Percentiles rank a stretch among this genome's conserved stretches.
phyloP scores from a whole-genome alignment of 2,329 filamentous ascomycete species.

The Nigrograna mackinnonii region DNA sequence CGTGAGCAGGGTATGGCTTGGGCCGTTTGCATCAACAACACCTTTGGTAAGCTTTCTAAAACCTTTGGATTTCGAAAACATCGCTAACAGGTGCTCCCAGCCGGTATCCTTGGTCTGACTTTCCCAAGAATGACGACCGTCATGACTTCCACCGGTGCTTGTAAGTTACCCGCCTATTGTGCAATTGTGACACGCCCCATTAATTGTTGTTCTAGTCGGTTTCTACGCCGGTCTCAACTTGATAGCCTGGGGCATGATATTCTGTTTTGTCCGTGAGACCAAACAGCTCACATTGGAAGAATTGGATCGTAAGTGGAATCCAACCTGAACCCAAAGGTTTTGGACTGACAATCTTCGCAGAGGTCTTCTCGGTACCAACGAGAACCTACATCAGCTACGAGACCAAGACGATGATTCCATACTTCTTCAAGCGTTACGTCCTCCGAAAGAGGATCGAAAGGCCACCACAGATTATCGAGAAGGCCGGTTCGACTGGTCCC shows the following conservation, averaged over 20 bases:
- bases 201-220: no score
- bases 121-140: conserved; percentile 43
- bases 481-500: no score
- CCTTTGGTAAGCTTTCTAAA: conserved; percentile 29
- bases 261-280: conserved; percentile 44
- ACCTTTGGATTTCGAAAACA: neutral
- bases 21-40: conserved; percentile 48
- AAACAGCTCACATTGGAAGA: conserved; percentile 45
- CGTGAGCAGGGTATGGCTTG: conserved; percentile 46
- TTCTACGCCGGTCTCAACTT: conserved; percentile 47
- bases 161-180: no score
- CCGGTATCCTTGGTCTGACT: conserved; percentile 39
- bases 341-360: conserved; percentile 9
- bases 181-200: no score
- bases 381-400: conserved; percentile 44
- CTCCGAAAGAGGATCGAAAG: conserved; percentile 40
- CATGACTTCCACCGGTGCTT: conserved; percentile 43
- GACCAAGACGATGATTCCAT: conserved; percentile 42
- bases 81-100: conserved; percentile 5
- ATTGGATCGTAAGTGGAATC: conserved; percentile 22
- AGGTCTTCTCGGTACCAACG: conserved; percentile 41
- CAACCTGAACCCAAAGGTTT: neutral
- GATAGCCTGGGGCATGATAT: conserved; percentile 43
- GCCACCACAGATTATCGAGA: conserved; percentile 44
- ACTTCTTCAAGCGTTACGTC: conserved; percentile 46